phyloP scores from a whole-genome alignment of 129 eudicot genomes.

The Deinandra increscens region DNA sequence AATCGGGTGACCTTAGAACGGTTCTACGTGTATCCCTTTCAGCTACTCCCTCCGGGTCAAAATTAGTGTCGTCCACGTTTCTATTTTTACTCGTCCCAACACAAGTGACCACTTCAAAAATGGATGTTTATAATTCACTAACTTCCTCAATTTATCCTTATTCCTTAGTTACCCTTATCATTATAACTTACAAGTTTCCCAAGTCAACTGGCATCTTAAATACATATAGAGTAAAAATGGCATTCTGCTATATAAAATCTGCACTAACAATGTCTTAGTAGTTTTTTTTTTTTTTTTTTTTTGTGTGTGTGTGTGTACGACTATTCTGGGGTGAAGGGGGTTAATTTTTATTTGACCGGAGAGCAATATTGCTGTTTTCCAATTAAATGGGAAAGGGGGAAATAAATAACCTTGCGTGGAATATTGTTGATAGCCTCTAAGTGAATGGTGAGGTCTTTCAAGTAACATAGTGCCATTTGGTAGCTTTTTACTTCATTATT shows the following conservation, averaged over 20 bases:
- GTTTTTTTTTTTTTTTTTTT: background rate
- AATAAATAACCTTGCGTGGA: conserved; percentile 75
- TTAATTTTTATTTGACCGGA: background rate
- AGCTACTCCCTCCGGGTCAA: background rate
- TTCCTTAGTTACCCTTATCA: background rate
- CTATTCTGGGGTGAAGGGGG: background rate
- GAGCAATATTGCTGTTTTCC: background rate
- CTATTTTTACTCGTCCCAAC: background rate
- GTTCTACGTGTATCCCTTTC: background rate
- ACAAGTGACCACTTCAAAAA: background rate
- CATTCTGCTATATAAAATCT: background rate
- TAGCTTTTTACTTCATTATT: conserved; percentile 53
- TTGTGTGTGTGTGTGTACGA: background rate
- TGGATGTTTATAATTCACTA: background rate
- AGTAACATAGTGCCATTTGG: conserved; percentile 47
- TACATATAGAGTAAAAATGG: background rate
- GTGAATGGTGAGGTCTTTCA: conserved; percentile 76
- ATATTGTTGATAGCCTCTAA: conserved; percentile 71
- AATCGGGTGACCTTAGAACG: background rate
- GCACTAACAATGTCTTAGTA: background rate
- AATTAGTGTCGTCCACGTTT: background rate
- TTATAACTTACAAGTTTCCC: conserved; percentile 7
- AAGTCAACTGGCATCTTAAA: background rate
- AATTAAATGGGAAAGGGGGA: background rate
- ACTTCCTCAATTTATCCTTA: background rate